Percentiles rank a stretch among this genome's conserved stretches.
These are phyloP conservation scores for Alternaria longipes DNA, from an alignment of 2,329 filamentous ascomycete genomes.

Conservation along the genomic window DNA sequence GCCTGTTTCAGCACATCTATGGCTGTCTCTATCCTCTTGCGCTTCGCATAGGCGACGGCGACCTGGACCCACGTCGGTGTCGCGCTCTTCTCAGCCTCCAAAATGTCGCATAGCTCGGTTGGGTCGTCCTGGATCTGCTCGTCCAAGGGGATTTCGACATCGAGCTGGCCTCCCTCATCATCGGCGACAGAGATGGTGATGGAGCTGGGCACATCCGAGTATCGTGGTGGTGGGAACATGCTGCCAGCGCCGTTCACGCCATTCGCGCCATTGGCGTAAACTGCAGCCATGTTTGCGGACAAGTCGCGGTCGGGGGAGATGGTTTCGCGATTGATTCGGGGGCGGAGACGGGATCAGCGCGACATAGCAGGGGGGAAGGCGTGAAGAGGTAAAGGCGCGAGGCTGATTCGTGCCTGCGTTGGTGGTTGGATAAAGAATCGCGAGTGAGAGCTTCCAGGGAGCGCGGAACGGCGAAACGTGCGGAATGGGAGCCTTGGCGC, in stretches of 20 bases:
- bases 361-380: conserved; percentile 28
- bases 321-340: conserved; percentile 4
- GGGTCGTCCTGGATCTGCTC: conserved; percentile 87
- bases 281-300: conserved; percentile 58
- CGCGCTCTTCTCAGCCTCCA: conserved; percentile 92
- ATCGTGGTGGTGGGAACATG: conserved; percentile 58
- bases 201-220: conserved; percentile 68
- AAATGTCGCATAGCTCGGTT: conserved; percentile 90
- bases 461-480: conserved; percentile 26
- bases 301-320: conserved; percentile 20
- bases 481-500: conserved; percentile 28
- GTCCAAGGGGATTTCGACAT: conserved; percentile 93
- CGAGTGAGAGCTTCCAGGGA: conserved; percentile 23
- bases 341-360: conserved; percentile 23
- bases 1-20: conserved; percentile 77
- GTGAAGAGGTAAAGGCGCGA: conserved; percentile 21
- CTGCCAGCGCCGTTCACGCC: conserved; percentile 59
- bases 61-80: conserved; percentile 99
- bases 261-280: conserved; percentile 59
- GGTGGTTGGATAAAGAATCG: conserved; percentile 30
- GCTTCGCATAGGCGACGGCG: conserved; percentile 94
- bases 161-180: conserved; percentile 68
- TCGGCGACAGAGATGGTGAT: conserved; percentile 72
- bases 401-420: conserved; percentile 26
- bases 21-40: conserved; percentile 87